Evolutionary conservation across 352 stramenopile genomes (phyloP).

Genomic region (Discostella stelligera): DNA sequence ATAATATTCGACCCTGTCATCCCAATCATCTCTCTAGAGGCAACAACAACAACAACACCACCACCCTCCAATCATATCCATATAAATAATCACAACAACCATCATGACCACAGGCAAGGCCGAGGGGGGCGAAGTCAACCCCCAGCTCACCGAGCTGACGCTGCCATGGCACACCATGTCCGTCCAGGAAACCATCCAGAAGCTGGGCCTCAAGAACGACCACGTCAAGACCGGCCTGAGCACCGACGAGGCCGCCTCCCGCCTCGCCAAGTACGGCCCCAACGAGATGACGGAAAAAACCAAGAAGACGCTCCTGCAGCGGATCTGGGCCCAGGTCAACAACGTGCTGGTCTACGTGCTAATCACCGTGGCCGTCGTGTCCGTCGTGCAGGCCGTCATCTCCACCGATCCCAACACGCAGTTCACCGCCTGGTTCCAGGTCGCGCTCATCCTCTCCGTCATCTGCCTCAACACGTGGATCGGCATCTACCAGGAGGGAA

Average conservation of each 20-base stretch:
- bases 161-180: conserved; percentile 63
- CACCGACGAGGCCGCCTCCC: conserved; percentile 45
- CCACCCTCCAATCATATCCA: not conserved
- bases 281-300: conserved; percentile 67
- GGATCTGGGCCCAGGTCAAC: conserved; percentile 70
- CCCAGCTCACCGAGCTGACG: conserved; percentile 20
- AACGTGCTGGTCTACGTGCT: conserved; percentile 78
- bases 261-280: conserved; percentile 59
- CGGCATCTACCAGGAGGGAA: conserved; percentile 76
- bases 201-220: conserved; percentile 51
- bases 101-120: conserved; percentile 1
- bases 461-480: conserved; percentile 73
- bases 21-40: too few species aligned
- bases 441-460: conserved; percentile 54
- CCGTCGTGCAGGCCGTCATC: conserved; percentile 44
- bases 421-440: conserved; percentile 63
- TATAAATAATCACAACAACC: not conserved
- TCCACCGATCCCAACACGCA: conserved; percentile 23
- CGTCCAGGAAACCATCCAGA: conserved; percentile 40
- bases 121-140: conserved; percentile 16
- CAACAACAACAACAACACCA: too few species aligned
- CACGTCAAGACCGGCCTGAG: conserved; percentile 53
- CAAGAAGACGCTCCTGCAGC: conserved; percentile 63
- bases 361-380: conserved; percentile 67
- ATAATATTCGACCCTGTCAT: too few species aligned